A percentile compares a stretch with the other conserved stretches of the same genome.
These are phyloP conservation scores for Yamadazyma membranifaciens DNA, from an alignment of 1,139 yeast genomes.

Conservation along the genomic window DNA sequence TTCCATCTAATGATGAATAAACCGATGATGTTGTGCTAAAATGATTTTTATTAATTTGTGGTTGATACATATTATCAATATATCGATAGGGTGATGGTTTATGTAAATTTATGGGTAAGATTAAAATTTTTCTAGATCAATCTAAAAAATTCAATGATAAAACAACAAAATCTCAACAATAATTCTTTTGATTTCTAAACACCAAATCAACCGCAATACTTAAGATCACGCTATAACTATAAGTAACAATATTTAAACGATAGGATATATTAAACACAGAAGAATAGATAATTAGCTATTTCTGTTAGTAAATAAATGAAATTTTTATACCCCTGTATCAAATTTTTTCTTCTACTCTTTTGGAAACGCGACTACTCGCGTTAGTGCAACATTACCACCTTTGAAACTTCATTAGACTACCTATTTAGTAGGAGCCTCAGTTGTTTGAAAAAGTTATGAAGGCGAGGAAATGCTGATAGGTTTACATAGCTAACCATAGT, in stretches of 20 bases:
- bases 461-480: not conserved
- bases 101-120: too few species aligned
- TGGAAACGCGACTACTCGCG: slow-evolving; percentile 6
- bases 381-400: not conserved
- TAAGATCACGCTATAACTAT: too few species aligned
- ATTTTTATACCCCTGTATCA: slow-evolving; percentile 1
- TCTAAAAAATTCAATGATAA: too few species aligned
- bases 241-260: too few species aligned
- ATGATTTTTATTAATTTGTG: slow-evolving; percentile 7
- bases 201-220: too few species aligned
- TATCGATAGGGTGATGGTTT: too few species aligned
- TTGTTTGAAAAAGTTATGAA: not conserved
- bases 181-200: not conserved
- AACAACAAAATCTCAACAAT: not conserved
- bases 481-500: too few species aligned
- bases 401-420: too few species aligned
- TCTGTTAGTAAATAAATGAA: not conserved
- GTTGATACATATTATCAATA: slow-evolving; percentile 3
- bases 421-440: too few species aligned
- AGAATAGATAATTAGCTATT: too few species aligned
- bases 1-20: slow-evolving; percentile 13
- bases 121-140: too few species aligned
- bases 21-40: slow-evolving; percentile 18
- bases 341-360: slow-evolving; percentile 1
- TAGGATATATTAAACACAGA: too few species aligned